Evolutionary conservation across 352 stramenopile species (phyloP), one percentile per base, ranked within the genome.

Genomic region (Globisporangium irregulare): DNA sequence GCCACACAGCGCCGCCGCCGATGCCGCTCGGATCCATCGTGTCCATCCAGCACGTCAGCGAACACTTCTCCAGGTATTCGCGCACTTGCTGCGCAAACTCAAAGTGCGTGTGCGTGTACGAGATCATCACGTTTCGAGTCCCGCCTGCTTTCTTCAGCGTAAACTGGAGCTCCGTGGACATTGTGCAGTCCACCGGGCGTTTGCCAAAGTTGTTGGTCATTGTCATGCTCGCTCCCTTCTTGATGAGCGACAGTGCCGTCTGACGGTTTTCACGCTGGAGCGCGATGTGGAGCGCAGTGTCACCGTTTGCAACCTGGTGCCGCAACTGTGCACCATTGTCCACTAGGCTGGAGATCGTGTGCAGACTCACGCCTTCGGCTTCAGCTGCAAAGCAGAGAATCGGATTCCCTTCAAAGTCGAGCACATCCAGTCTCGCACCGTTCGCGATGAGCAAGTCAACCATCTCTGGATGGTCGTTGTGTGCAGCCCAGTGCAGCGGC

Each of bases 1-100:
- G 83, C 87, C 87, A 94, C 6, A 94, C 83, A 0, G 83, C 82
- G 43, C 85, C 86, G 14, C 86, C 87, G 20, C 84, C 84, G 27
- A 94, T 93, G 24, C 82, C 86, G 43, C 78, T 90, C 6, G 84
- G 85, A 59, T 94, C 85, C 85, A 93, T 93, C 22, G 81, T 89
- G 69, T 94, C 87, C 82, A 95, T 89, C 85, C 84, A 93, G 59
- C 82, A 92, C 22, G 87, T 93, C 4, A 92, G 63, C 38, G 79
- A 72, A 15, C 79, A 81, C 22, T 83, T 64, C 68, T 92, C 84
- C 10, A 93, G 64, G 66, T 79, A 77, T 58, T 92, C 79, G 14
- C 86, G 85, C 54, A 95, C 73, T 48, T 73, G 75, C 29, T 82
- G 75, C 1, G 87, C 87, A 14, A 94, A 77, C 27, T 82, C 74